Evolutionary conservation across 2,329 filamentous ascomycete species (phyloP).

Genomic region (Parafenestella ontariensis): DNA sequence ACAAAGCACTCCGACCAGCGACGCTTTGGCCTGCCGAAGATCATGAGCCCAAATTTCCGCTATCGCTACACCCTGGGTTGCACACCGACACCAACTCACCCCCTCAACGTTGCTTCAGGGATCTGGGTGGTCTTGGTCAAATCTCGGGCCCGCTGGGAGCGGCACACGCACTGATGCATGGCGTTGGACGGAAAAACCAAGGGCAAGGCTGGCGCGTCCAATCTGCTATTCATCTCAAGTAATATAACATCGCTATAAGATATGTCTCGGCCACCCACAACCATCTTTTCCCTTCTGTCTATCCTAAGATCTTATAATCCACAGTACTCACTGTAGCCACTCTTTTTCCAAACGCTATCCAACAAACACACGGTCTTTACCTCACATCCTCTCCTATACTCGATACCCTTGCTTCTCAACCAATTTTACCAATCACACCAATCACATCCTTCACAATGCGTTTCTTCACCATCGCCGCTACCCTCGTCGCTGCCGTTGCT

Average conservation of each 20-base stretch:
- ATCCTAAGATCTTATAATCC: conserved; percentile 24
- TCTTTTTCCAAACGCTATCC: conserved; percentile 31
- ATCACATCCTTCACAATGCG: conserved; percentile 34
- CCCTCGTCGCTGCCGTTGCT: conserved; percentile 32
- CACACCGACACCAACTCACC: background rate
- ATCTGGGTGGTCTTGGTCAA: background rate
- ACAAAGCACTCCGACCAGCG: background rate
- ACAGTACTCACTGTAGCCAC: conserved; percentile 42
- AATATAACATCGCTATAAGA: conserved; percentile 26
- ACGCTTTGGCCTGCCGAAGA: background rate
- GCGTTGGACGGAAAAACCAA: conserved; percentile 2
- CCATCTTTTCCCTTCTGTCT: conserved; percentile 2
- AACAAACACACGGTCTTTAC: conserved; percentile 16
- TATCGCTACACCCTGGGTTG: conserved; percentile 15
- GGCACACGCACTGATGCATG: conserved; percentile 7
- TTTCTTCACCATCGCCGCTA: conserved; percentile 40
- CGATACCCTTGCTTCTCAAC: conserved; percentile 15
- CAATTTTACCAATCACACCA: conserved; percentile 6
- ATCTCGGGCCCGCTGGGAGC: background rate
- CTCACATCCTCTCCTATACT: conserved; percentile 2
- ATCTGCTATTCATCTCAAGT: conserved; percentile 14
- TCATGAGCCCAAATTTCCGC: conserved; percentile 20
- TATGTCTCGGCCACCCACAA: conserved; percentile 11
- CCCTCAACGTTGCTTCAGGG: background rate
- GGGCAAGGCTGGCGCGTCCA: conserved; percentile 17